Evolutionary conservation across 495 filamentous ascomycete species (phyloP), one percentile per base, ranked within the genome.

Genomic region (Terfezia boudieri): DNA sequence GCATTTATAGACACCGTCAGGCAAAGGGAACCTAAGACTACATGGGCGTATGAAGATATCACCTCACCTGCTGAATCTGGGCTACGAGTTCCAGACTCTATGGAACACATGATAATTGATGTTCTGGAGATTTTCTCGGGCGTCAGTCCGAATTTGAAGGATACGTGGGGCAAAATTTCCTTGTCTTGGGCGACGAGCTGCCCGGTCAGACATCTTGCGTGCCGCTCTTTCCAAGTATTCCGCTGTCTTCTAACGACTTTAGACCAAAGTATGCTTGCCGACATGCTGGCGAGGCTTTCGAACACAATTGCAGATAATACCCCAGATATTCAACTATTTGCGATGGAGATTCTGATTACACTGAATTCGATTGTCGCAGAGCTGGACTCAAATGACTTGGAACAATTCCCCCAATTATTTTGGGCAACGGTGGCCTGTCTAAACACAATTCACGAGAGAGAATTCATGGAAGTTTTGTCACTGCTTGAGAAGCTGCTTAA

Each of bases 341-440:
- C 92, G 2, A 85, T 95, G 82, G 90, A 99, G 62, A 94, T 96
- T 61, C 71, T 99, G 26, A 94, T 86, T 0, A 96, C 90, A 0
- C 66, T 99, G 49, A 85, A 88, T 56, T 84, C 86, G 0, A 82
- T 95, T 54, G 90, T 96, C 55, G 75, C 76, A 55, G 85, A 86
- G 26, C 71, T 94, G 20, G 78, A 84, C n/a, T 73, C 81, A 3
- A 71, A 78, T 20, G 83, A 90, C 66, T 73, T 99, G 12, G 58
- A 94, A 46, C 78, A 81, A 37, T 94, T 89, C 58, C 88, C 90
- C 8, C 87, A 95, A 60, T 70, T 96, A 1, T 99, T 96, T 69
- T 99, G 90, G 90, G 89, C 89, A 1, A 92, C 84, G 2, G 94
- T 87, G 62, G 89, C 90, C 32, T 96, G 90, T 63, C 70, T 96